Conservation (phyloP, 106 monocot species). For the Acorus calamus region DNA sequence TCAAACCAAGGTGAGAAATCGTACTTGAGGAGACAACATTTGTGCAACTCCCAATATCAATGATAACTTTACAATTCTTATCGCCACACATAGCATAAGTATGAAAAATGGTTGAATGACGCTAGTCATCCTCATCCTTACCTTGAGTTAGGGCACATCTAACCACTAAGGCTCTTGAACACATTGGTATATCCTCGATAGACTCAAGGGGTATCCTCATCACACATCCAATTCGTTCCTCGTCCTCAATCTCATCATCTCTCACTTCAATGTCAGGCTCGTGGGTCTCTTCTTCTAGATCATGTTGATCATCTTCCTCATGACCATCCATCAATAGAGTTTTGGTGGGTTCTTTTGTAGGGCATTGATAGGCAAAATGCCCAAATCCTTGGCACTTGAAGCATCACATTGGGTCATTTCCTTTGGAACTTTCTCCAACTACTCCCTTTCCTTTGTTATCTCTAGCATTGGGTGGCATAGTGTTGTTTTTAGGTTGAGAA, state of each 20-base stretch:
- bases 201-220: too few species aligned
- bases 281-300: background rate
- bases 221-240: too few species aligned
- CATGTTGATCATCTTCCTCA: background rate
- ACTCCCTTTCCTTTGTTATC: background rate
- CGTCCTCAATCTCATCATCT: too few species aligned
- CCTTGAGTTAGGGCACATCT: background rate
- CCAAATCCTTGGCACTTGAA: background rate
- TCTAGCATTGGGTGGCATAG: background rate
- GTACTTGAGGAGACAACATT: background rate
- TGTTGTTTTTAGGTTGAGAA: background rate
- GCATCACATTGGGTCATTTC: background rate
- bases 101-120: background rate
- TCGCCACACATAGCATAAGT: background rate
- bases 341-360: background rate
- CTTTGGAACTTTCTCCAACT: background rate
- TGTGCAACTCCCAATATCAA: background rate
- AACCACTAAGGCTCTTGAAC: background rate
- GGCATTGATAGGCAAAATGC: background rate
- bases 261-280: too few species aligned
- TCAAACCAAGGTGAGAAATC: background rate
- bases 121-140: background rate
- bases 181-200: too few species aligned
- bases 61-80: background rate
- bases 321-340: background rate